Percentiles rank a stretch among this genome's conserved stretches.
Conservation (phyloP, 2,329 filamentous ascomycete species). For the Diaporthe sp. region DNA sequence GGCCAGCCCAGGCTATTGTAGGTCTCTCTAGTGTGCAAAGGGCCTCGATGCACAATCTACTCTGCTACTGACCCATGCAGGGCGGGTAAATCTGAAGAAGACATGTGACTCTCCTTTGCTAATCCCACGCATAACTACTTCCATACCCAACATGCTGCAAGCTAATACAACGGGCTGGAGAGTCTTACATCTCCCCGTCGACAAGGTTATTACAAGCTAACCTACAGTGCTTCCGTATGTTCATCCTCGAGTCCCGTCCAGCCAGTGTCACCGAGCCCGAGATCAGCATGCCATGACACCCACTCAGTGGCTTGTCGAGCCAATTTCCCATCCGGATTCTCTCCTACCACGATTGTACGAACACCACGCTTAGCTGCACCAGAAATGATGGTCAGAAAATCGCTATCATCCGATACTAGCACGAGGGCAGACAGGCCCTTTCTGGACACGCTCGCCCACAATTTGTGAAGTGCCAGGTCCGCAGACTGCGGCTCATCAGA, state of each 20-base stretch:
- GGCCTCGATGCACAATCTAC: no score
- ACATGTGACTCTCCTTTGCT: no score
- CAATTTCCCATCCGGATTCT: not conserved
- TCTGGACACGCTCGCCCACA: not conserved
- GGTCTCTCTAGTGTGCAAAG: no score
- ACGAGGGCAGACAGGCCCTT: not conserved
- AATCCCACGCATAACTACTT: no score
- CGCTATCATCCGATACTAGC: not conserved
- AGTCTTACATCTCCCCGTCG: no score
- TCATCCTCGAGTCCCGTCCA: not conserved
- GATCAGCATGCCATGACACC: not conserved
- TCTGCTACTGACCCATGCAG: no score
- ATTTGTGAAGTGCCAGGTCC: not conserved
- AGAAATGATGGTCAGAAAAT: not conserved
- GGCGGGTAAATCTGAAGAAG: no score
- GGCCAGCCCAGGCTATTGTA: no score
- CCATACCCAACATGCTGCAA: no score
- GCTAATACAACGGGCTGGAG: no score
- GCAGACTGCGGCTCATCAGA: not conserved
- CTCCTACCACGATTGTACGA: not conserved
- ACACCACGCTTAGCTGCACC: not conserved
- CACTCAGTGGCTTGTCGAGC: not conserved
- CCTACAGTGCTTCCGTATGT: not conserved
- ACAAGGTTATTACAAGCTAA: no score
- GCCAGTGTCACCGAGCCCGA: not conserved